phyloP scores from a whole-genome alignment of 495 filamentous ascomycete genomes.

The Rhizodiscina lignyota region DNA sequence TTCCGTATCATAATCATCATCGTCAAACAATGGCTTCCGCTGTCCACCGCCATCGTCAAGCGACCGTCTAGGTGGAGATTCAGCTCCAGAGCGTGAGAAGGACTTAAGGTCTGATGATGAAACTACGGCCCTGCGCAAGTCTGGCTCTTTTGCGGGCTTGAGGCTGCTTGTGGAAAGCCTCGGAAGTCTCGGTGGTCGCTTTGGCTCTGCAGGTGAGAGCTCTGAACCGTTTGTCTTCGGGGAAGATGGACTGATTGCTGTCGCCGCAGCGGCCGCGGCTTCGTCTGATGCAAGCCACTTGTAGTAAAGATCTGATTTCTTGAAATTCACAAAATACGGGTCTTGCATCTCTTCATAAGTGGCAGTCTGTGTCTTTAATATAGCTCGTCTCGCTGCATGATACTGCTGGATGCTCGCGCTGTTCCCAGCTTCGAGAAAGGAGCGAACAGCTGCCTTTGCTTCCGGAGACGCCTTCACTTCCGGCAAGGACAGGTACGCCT shows the following conservation, averaged over 20 bases:
- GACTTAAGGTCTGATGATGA: slow-evolving; percentile 39
- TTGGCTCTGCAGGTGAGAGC: slow-evolving; percentile 9
- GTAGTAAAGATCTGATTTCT: slow-evolving; percentile 81
- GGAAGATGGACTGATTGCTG: slow-evolving; percentile 6
- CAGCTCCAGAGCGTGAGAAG: slow-evolving; percentile 23
- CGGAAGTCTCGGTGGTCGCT: slow-evolving; percentile 7
- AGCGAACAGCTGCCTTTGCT: slow-evolving; percentile 49
- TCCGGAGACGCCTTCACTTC: slow-evolving; percentile 62
- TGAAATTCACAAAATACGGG: slow-evolving; percentile 69
- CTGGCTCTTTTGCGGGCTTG: slow-evolving; percentile 17
- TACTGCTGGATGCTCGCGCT: slow-evolving; percentile 68
- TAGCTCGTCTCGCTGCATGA: slow-evolving; percentile 61
- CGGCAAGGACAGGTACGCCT: slow-evolving; percentile 66
- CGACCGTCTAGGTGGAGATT: slow-evolving; percentile 30
- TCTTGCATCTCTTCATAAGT: slow-evolving; percentile 71
- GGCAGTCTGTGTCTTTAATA: slow-evolving; percentile 65
- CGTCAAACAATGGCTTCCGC: slow-evolving; percentile 43
- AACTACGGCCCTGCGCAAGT: slow-evolving; percentile 39
- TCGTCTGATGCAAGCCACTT: slow-evolving; percentile 90
- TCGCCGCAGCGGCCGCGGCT: slow-evolving; percentile 24
- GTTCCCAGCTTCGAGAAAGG: slow-evolving; percentile 62
- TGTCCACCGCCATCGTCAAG: slow-evolving; percentile 33
- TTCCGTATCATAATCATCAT: slow-evolving; percentile 51
- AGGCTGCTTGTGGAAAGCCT: not conserved
- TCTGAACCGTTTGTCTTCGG: slow-evolving; percentile 6